A percentile compares a stretch with the other conserved stretches of the same genome.
Conservation (phyloP, 2,329 filamentous ascomycete genomes). For the Penicillium sp. region DNA sequence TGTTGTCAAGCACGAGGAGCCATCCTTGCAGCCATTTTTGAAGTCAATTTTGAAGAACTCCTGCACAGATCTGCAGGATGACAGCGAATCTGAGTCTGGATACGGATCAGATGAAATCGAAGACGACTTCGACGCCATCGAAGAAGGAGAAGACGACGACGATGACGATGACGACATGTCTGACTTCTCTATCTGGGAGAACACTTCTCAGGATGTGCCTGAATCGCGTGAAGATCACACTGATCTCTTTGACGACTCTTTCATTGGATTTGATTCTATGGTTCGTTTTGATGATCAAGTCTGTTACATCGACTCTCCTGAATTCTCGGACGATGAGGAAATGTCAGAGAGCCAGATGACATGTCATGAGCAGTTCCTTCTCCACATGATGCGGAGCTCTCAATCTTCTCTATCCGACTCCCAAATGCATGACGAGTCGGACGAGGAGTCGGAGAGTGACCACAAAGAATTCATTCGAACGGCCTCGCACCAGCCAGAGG, state of each 20-base stretch:
- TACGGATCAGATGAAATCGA: conserved; percentile 38
- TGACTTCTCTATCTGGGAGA: conserved; percentile 32
- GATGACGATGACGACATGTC: conserved; percentile 31
- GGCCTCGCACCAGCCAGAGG: conserved; percentile 29
- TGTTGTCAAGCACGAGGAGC: conserved; percentile 17
- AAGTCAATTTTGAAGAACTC: conserved; percentile 38
- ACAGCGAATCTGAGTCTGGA: conserved; percentile 36
- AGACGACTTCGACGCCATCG: conserved; percentile 26
- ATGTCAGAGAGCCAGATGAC: conserved; percentile 32
- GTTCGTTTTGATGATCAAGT: conserved; percentile 37
- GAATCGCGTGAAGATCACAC: conserved; percentile 31
- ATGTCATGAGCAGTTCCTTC: conserved; percentile 31
- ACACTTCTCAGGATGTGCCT: conserved; percentile 27
- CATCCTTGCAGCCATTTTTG: conserved; percentile 25
- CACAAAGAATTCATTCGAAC: conserved; percentile 19
- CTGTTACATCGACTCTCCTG: conserved; percentile 34
- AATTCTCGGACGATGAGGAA: conserved; percentile 27
- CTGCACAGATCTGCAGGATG: conserved; percentile 25
- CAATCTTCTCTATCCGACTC: conserved; percentile 22
- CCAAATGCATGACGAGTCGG: conserved; percentile 15
- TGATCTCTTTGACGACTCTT: conserved; percentile 36
- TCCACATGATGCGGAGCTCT: conserved; percentile 34
- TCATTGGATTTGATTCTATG: conserved; percentile 36
- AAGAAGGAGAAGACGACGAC: conserved; percentile 29
- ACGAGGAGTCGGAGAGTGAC: conserved; percentile 15